phyloP scores from a whole-genome alignment of 352 stramenopile genomes.

The Pythium dissimile region DNA sequence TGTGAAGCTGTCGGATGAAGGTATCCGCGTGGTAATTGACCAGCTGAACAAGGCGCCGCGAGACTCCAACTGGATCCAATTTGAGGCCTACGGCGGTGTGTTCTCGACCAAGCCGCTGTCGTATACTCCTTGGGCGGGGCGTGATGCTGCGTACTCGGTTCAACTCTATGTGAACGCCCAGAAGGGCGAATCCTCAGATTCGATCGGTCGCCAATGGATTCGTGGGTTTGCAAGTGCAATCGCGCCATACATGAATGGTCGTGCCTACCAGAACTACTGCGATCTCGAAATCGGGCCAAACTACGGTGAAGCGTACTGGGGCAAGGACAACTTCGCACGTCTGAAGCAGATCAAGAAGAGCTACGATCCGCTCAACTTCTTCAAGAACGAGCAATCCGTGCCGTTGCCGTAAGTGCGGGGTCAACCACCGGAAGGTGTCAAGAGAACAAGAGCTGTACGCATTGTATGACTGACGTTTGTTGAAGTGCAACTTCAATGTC shows the following conservation, averaged over 20 bases:
- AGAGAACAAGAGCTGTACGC: too few species aligned
- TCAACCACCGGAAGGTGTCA: neutral
- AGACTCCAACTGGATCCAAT: constrained; percentile 50
- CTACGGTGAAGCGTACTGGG: constrained; percentile 46
- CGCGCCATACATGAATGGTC: constrained; percentile 38
- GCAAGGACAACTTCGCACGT: constrained; percentile 41
- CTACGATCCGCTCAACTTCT: constrained; percentile 50
- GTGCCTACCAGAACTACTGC: constrained; percentile 62
- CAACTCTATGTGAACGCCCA: constrained; percentile 39
- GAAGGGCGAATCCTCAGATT: constrained; percentile 35
- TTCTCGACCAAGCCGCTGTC: constrained; percentile 39
- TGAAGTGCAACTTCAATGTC: too few species aligned
- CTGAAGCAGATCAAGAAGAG: constrained; percentile 42
- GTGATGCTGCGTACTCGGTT: constrained; percentile 44
- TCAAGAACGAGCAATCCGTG: constrained; percentile 56
- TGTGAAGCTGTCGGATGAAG: constrained; percentile 32
- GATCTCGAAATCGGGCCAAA: constrained; percentile 43
- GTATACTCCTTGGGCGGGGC: constrained; percentile 44
- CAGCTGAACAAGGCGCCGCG: constrained; percentile 31
- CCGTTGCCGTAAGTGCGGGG: constrained; percentile 23
- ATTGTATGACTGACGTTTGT: too few species aligned
- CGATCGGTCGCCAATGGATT: constrained; percentile 40
- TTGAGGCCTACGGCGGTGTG: constrained; percentile 47
- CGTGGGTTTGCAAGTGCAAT: constrained; percentile 31
- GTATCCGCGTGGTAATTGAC: constrained; percentile 33